Base-by-base conservation (phyloP, 1,284 basidiomycete genomes). In the Leccinum pallidistipes region DNA sequence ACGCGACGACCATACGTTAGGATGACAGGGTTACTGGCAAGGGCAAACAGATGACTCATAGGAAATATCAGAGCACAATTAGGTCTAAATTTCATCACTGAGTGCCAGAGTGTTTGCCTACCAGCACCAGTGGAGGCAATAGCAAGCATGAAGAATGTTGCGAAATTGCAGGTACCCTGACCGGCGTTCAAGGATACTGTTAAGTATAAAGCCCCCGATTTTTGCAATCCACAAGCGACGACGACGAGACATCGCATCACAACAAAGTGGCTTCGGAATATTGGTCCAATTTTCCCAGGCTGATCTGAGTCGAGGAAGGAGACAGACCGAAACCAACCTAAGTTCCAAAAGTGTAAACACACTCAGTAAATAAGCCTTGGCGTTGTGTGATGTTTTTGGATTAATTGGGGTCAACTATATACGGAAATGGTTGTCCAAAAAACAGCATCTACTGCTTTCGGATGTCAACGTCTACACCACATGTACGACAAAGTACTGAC, bases 381-480 rank as follows among this genome's bases (percentile, higher is more conserved):
- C 5, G 55, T 59, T 45, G 27, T 43, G 50, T 60, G 56, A 60
- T 6, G 34, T 57, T 57, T 57, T 71, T 59, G 69, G 55, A 70
- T 69, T 73, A 58, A 66, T 50, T 27, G 60, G 65, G 53, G 31
- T 55, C 59, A 60, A 56, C 59, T 70, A 56, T 62, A 63, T n/a
- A n/a, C 52, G 64, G 69, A 70, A 62, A 59, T 36, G n/a, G 55
- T 57, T 55, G 66, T 64, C 61, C 63, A 40, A 68, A 61, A 62
- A 61, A 5, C 62, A 60, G 71, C 66, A 62, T 70, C 71, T 74
- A 73, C 69, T 71, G 16, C 49, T 34, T 58, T 55, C 32, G 31
- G 36, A 27, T 31, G 21, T 73, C 7, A 74, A 60, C 10, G 31
- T 43, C 21, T 29, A 10, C 31, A 38, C 14, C 49, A 6, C n/a